Evolutionary conservation across 2,329 filamentous ascomycete species (phyloP).

Genomic region (Trichoderma asperellum): DNA sequence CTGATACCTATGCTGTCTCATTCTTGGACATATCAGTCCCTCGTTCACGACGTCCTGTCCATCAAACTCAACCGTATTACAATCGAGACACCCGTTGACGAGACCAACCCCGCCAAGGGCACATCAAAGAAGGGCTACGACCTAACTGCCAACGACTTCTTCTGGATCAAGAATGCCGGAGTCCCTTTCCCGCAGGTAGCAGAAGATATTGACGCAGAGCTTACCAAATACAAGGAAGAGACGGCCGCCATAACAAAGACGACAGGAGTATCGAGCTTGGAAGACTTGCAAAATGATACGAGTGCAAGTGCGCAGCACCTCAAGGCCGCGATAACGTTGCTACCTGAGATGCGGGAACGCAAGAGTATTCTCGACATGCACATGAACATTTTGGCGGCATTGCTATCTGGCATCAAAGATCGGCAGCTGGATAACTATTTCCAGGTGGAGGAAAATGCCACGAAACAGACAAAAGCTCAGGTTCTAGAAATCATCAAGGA

Average conservation of each 20-base stretch:
- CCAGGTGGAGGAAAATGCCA: constrained; percentile 89
- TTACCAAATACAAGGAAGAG: constrained; percentile 94
- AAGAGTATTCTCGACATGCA: constrained; percentile 97
- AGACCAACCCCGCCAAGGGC: constrained; percentile 72
- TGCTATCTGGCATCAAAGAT: constrained; percentile 81
- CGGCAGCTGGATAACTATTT: constrained; percentile 95
- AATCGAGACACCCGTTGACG: constrained; percentile 81
- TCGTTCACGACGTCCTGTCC: constrained; percentile 68
- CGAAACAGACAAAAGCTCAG: constrained; percentile 87
- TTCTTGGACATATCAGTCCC: constrained; percentile 79
- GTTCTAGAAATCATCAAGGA: constrained; percentile 86
- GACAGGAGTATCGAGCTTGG: constrained; percentile 88
- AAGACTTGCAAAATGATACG: constrained; percentile 89
- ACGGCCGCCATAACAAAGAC: constrained; percentile 93
- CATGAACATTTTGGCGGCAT: constrained; percentile 92
- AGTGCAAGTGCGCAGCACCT: constrained; percentile 90
- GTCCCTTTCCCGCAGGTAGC: constrained; percentile 94
- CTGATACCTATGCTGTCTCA: constrained; percentile 98
- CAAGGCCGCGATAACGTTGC: constrained; percentile 89
- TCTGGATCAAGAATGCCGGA: constrained; percentile 92
- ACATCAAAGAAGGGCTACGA: constrained; percentile 89
- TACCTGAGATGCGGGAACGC: constrained; percentile 89
- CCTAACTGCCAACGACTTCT: constrained; percentile 87
- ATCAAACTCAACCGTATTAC: constrained; percentile 86
- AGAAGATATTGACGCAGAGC: constrained; percentile 91